Percentiles rank a stretch among this genome's conserved stretches.
Evolutionary conservation across 1,284 basidiomycete species (phyloP).

Genomic region (Ceratobasidium sp.): DNA sequence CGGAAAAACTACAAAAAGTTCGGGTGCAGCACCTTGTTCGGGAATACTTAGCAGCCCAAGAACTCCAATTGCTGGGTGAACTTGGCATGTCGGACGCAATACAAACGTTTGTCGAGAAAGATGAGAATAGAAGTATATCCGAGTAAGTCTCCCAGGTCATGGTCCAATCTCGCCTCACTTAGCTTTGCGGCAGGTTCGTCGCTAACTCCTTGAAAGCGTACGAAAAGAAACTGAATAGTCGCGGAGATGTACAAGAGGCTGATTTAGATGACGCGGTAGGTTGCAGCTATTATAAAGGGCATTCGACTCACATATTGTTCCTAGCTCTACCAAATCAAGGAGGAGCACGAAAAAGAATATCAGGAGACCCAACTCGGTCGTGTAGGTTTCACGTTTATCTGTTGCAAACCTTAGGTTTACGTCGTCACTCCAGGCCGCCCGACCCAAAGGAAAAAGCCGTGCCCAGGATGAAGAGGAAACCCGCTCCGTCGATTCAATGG

Average conservation of each 20-base stretch:
- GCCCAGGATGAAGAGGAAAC: conserved; percentile 62
- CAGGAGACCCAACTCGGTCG: conserved; percentile 54
- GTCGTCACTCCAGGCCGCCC: conserved; percentile 49
- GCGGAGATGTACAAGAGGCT: conserved; percentile 75
- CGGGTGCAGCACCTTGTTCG: conserved; percentile 83
- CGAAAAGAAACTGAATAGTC: conserved; percentile 71
- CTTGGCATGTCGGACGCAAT: conserved; percentile 91
- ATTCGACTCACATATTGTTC: conserved; percentile 16
- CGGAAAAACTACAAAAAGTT: conserved; percentile 75
- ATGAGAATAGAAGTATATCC: conserved; percentile 90
- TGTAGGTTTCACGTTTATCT: conserved; percentile 13
- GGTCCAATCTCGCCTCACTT: background rate
- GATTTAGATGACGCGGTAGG: conserved; percentile 78
- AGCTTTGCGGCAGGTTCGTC: conserved; percentile 8
- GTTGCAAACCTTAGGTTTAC: background rate
- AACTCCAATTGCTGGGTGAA: conserved; percentile 87
- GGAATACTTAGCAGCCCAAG: conserved; percentile 89
- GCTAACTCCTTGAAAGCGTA: conserved; percentile 77
- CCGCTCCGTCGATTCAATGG: conserved; percentile 83
- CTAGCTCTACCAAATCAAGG: conserved; percentile 73
- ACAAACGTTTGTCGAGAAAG: conserved; percentile 93
- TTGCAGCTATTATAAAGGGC: conserved; percentile 43
- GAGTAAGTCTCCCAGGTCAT: conserved; percentile 63
- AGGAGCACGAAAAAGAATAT: conserved; percentile 72
- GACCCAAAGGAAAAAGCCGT: conserved; percentile 57